These are phyloP conservation scores for Apiospora rasikravindrae DNA, from an alignment of 2,329 filamentous ascomycete genomes.

Conservation along the genomic window DNA sequence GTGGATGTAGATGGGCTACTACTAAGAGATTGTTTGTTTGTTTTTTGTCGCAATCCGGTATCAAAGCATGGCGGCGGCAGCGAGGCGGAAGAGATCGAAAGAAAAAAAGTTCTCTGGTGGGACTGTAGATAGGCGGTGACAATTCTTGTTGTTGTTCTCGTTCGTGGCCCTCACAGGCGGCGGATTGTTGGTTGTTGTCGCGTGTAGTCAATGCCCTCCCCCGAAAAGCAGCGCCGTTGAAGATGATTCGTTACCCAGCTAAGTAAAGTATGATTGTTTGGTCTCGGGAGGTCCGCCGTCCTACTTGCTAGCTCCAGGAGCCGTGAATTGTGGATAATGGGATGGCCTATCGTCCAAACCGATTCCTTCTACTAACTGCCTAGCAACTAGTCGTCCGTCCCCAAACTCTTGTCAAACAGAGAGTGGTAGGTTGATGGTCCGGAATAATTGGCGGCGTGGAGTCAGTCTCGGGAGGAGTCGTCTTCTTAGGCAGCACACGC, in stretches of 20 bases:
- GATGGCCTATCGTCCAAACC: neutral
- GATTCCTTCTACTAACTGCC: neutral
- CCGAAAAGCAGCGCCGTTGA: constrained; percentile 16
- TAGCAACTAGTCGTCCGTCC: neutral
- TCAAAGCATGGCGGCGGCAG: constrained; percentile 14
- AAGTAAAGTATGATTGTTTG: constrained; percentile 16
- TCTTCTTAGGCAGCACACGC: no score
- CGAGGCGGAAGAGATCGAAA: neutral
- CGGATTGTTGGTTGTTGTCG: constrained; percentile 8
- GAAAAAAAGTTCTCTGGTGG: neutral
- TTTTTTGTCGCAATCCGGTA: constrained; percentile 1
- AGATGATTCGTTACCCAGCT: constrained; percentile 15
- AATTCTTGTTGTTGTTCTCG: neutral
- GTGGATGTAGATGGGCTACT: neutral
- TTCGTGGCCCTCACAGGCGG: neutral
- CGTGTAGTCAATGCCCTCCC: constrained; percentile 8
- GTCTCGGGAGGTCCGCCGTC: constrained; percentile 15
- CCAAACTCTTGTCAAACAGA: neutral
- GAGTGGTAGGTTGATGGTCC: neutral
- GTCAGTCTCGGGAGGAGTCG: neutral
- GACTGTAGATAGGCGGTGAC: neutral
- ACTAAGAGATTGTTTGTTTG: neutral
- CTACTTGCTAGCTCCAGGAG: neutral
- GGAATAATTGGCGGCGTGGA: neutral
- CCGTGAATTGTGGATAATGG: constrained; percentile 6